Base-by-base conservation (phyloP, 441 rosid genomes). In the Breynia disticha region DNA sequence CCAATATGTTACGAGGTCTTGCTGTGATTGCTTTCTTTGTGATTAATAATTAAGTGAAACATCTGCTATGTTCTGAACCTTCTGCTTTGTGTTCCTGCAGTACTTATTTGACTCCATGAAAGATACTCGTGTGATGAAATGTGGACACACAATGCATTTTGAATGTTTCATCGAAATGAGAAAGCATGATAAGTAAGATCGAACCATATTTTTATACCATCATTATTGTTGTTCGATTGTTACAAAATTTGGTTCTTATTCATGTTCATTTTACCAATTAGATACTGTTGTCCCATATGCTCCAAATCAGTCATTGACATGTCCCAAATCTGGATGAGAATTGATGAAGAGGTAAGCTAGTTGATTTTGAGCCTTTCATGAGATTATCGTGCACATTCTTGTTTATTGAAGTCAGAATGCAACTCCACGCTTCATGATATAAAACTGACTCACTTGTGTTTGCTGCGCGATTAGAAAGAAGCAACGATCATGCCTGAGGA, bases 91-190 rank as follows among this genome's bases (percentile, higher is more conserved):
- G 50, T 61, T 55, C 46, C 56, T 74, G 68, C 70, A 91, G 97
- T 91, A 79, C 76, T 83, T 91, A 13, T 91, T 91, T 62, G 98
- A 91, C 67, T 91, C 98, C 0, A 67, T 91, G 62, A 86, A 91
- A 66, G 97, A 84, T 62, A 84, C 95, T n/a, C 71, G 73, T 0
- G 98, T 88, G 13, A 84, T 91, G 98, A 88, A 80, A 79, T 91
- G 98, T 10, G 98, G 98, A 52, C 98, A 91, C 81, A 91, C 98
- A 0, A 91, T 91, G 95, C 98, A 91, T 52, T 18, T 22, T 16
- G 95, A 91, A 61, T 91, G 98, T 67, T 82, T 60, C 64, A 12
- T 38, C 1, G 97, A 88, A 81, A 91, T 91, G 98, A 60, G 82
- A 58, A 78, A 78, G 64, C 95, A 55, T n/a, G 85, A 78, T 72